These are phyloP conservation scores for Gyromitra esculenta DNA, from an alignment of 2,329 filamentous ascomycete genomes.

Conservation along the genomic window DNA sequence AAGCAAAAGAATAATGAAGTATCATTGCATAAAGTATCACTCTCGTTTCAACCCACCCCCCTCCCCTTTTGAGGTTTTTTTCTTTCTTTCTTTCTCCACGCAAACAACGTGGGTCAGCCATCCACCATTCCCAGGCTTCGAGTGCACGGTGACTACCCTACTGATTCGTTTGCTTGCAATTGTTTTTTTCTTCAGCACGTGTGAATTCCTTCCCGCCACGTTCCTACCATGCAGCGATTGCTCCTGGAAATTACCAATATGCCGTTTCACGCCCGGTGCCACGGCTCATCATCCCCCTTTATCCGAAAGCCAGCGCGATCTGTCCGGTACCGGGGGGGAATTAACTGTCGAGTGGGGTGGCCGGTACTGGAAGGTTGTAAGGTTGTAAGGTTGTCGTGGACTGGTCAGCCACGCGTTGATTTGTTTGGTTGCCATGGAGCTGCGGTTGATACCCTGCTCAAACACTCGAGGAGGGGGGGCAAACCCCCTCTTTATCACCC, in stretches of 20 bases:
- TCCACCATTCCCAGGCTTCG: background rate
- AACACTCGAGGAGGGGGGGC: background rate
- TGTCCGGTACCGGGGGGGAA: background rate
- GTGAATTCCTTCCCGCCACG: conserved; percentile 1
- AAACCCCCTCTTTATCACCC: background rate
- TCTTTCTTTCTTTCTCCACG: background rate
- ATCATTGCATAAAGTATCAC: conserved; percentile 20
- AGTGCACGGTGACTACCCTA: conserved; percentile 1
- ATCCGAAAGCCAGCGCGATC: background rate
- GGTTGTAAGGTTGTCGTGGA: background rate
- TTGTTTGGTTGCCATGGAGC: background rate
- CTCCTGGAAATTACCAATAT: background rate
- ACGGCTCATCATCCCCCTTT: background rate
- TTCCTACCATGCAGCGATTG: background rate
- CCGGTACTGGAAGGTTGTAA: background rate
- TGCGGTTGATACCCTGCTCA: conserved; percentile 19
- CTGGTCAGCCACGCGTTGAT: background rate
- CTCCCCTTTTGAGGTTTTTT: background rate
- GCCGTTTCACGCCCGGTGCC: background rate
- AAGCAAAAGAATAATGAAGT: conserved; percentile 21
- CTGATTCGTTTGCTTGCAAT: background rate
- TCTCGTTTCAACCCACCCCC: conserved; percentile 14
- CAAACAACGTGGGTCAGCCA: conserved; percentile 24
- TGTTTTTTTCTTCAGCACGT: background rate
- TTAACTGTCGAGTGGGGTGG: background rate